Evolutionary conservation across 2,329 filamentous ascomycete genomes (phyloP).

Genomic region (Fonsecaea nubica): DNA sequence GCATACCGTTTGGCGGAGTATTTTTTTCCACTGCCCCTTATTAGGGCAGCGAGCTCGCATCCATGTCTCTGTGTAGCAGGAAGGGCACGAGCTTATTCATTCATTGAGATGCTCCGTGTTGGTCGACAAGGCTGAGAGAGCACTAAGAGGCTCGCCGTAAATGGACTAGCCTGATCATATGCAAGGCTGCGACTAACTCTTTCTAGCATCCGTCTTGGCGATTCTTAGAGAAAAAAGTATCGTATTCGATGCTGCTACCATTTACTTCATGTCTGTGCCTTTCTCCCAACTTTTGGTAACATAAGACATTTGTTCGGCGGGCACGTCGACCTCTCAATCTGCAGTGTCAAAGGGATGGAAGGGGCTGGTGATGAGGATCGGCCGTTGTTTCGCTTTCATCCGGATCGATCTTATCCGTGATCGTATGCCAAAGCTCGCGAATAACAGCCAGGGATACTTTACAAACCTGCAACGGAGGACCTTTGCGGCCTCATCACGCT

Average conservation of each 20-base stretch:
- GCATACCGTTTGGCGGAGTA: not conserved
- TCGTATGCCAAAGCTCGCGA: not conserved
- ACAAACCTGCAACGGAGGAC: conserved; percentile 6
- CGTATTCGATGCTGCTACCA: not conserved
- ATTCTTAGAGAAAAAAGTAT: conserved; percentile 1
- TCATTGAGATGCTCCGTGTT: too few species aligned
- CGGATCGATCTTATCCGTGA: not conserved
- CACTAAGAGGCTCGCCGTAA: not conserved
- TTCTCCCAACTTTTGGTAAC: not conserved
- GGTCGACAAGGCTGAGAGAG: not conserved
- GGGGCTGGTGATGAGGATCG: conserved; percentile 18
- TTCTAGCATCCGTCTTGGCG: not conserved
- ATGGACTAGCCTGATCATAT: not conserved
- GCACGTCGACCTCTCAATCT: not conserved
- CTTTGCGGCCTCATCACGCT: conserved; percentile 9
- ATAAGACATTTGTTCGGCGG: not conserved
- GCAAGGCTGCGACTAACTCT: not conserved
- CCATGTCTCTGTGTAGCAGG: not conserved
- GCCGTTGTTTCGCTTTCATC: conserved; percentile 7
- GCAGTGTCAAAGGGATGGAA: not conserved
- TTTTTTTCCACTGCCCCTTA: not conserved
- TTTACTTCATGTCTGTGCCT: not conserved
- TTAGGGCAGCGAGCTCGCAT: not conserved
- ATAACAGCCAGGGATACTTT: not conserved
- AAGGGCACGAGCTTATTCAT: too few species aligned